Conservation (phyloP, 2,329 filamentous ascomycete species). For the Bipolaris gigantea region DNA sequence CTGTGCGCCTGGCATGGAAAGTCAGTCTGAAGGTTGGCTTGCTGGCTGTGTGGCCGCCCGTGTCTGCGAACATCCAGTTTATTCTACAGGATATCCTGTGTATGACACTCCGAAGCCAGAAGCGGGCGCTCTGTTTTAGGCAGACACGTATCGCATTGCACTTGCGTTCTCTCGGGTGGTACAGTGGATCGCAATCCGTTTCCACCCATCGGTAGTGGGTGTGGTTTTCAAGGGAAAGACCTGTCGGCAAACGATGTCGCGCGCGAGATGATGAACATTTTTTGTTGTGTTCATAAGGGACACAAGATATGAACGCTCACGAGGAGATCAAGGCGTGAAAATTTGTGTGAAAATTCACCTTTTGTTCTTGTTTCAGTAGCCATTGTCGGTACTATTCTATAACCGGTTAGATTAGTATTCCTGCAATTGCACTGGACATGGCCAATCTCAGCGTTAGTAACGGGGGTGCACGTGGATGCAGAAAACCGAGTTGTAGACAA, state of each 20-base stretch:
- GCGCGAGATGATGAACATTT: background rate
- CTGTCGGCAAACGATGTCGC: background rate
- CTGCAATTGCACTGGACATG: background rate
- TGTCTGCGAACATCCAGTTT: background rate
- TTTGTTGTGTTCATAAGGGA: background rate
- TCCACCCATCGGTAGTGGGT: background rate
- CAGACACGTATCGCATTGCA: background rate
- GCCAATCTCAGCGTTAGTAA: background rate
- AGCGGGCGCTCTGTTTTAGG: background rate
- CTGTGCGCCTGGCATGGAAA: too few relatives aligned
- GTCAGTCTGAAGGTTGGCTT: too few relatives aligned
- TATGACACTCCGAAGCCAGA: too few relatives aligned
- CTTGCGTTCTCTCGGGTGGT: background rate
- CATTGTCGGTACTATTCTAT: background rate
- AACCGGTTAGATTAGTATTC: background rate
- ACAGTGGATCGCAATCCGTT: background rate
- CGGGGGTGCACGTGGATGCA: background rate
- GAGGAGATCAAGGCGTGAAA: background rate
- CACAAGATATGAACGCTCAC: background rate
- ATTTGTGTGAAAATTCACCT: slow-evolving; percentile 1
- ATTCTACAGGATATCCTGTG: background rate
- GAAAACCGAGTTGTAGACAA: background rate
- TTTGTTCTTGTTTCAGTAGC: background rate
- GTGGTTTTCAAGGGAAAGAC: background rate
- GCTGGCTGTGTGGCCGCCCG: background rate